Conservation (phyloP, 148 eudicot species). For the Agrostemma githago region DNA sequence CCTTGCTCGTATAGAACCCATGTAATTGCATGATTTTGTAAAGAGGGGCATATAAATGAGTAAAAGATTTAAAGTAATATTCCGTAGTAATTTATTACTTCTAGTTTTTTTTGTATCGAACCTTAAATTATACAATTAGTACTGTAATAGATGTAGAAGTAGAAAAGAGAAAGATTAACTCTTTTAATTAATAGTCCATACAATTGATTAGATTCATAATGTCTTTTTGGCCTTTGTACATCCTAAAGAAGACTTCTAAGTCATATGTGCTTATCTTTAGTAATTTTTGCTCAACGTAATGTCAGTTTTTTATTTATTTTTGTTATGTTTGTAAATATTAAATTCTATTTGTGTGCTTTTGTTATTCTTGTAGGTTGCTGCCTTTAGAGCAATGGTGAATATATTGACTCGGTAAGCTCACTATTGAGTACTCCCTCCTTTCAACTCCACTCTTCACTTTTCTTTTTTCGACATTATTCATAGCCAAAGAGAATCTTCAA, state of each 20-base stretch:
- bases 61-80: no score
- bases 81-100: no score
- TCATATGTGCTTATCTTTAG: neutral
- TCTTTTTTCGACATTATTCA: no score
- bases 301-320: neutral
- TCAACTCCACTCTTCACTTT: no score
- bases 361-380: constrained; percentile 74
- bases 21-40: neutral
- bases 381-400: constrained; percentile 99
- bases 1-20: neutral
- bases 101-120: no score
- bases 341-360: constrained; percentile 7
- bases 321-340: neutral
- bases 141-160: no score
- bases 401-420: constrained; percentile 81
- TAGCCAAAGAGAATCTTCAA: no score
- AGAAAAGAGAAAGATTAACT: no score
- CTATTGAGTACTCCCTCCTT: neutral
- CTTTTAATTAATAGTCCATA: no score
- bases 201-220: neutral
- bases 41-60: no score
- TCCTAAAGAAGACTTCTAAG: neutral
- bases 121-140: no score
- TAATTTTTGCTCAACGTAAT: neutral
- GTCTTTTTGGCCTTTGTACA: neutral